Base-by-base conservation (phyloP, 306 rosid species). In the Castanospermum australe region DNA sequence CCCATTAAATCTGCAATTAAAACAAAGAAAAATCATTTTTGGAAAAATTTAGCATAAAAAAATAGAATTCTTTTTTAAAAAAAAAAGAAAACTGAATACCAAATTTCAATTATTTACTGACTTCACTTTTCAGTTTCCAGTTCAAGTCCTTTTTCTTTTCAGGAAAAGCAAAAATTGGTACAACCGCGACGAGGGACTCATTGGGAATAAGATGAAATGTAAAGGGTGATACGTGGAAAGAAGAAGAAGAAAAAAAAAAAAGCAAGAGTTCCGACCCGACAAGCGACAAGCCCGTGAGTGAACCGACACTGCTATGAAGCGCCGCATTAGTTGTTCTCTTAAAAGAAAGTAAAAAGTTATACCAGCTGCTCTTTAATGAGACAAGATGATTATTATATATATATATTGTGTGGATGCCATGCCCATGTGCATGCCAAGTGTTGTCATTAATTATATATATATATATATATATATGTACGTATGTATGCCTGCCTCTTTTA, bases 1-100 rank as follows among this genome's bases (percentile, higher is more conserved):
- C 10, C 94, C 98, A 20, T 95, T 39, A 69, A 95, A 92, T 80
- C 99, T 93, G 57, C 54, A 57, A n/a, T 21, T 41, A 35, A 75
- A 48, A 44, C 17, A 38, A 8, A 5, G 4, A 4, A 4, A 47
- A 5, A 36, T n/a, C n/a, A n/a, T n/a, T n/a, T n/a, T 10, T n/a
- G n/a, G n/a, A n/a, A n/a, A n/a, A n/a, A n/a, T n/a, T n/a, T n/a
- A n/a, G n/a, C n/a, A n/a, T n/a, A n/a, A n/a, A n/a, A n/a, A n/a
- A n/a, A n/a, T n/a, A n/a, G n/a, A n/a, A n/a, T 5, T 0, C 5
- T 5, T 4, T n/a, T 13, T 21, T 5, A 6, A 62, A 1, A 57
- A 41, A 25, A 59, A 28, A 4, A 11, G 18, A 39, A 28, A 15
- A 15, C 12, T 25, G 13, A 24, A 33, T 4, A 15, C 28, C 11